Evolutionary conservation across 768 basidiomycete species (phyloP).

Genomic region (Xerocomus potaroensis): DNA sequence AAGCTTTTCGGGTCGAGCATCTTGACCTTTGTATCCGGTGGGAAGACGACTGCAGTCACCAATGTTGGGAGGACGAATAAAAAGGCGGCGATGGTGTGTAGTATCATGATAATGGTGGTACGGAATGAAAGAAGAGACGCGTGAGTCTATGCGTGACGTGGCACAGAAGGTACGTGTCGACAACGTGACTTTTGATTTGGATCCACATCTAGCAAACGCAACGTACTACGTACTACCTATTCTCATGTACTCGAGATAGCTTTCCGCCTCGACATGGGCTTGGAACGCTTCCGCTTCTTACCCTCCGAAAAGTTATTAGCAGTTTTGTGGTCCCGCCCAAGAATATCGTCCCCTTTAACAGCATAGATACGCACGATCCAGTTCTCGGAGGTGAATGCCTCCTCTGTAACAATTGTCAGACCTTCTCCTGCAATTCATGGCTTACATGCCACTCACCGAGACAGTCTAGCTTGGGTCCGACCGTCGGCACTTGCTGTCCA

Average conservation of each 20-base stretch:
- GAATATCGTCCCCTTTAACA: conserved; percentile 89
- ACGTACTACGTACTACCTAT: not conserved
- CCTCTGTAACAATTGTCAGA: conserved; percentile 50
- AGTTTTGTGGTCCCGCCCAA: conserved; percentile 86
- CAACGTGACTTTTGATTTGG: no score
- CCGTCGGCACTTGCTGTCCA: conserved; percentile 73
- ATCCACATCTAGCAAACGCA: no score
- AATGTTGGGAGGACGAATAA: conserved; percentile 31
- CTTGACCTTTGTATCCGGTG: conserved; percentile 59
- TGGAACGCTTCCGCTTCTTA: conserved; percentile 83
- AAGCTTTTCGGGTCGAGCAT: conserved; percentile 68
- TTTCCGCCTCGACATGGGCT: conserved; percentile 60
- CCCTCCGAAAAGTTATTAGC: conserved; percentile 83
- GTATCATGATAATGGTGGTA: conserved; percentile 21
- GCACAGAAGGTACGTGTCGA: no score
- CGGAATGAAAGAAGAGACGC: not conserved
- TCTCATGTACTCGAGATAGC: conserved; percentile 28
- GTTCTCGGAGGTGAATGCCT: conserved; percentile 98
- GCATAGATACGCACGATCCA: conserved; percentile 98
- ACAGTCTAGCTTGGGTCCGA: conserved; percentile 80
- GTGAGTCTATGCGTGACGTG: not conserved
- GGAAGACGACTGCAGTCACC: conserved; percentile 45
- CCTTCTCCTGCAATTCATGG: not conserved
- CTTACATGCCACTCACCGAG: conserved; percentile 53
- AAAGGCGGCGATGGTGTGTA: conserved; percentile 15